Conservation (phyloP, 345 rosid species). For the Dovyalis caffra region DNA sequence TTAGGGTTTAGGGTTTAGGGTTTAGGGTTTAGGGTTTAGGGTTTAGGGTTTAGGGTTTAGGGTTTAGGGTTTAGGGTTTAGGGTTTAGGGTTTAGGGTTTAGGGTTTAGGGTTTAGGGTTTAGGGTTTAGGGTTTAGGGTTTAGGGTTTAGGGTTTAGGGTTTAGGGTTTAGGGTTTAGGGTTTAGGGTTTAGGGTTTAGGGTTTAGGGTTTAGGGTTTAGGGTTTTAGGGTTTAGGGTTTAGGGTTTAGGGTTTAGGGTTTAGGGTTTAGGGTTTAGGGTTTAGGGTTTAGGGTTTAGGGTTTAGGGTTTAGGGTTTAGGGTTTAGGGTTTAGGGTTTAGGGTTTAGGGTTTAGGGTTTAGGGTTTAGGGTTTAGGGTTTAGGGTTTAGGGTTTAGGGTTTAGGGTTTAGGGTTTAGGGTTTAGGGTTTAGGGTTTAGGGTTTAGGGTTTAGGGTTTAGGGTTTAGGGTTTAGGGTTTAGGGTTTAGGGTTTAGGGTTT, state of each 20-base stretch:
- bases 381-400: no score
- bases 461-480: constrained; percentile 21
- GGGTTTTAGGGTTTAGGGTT: constrained; percentile 23
- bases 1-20: constrained; percentile 30
- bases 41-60: constrained; percentile 31
- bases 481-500: constrained; percentile 30
- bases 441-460: constrained; percentile 26
- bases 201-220: constrained; percentile 30
- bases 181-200: constrained; percentile 29
- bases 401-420: constrained; percentile 30
- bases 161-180: constrained; percentile 28
- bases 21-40: constrained; percentile 27
- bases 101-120: constrained; percentile 26
- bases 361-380: no score
- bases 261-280: constrained; percentile 29
- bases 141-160: constrained; percentile 20
- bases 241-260: constrained; percentile 23
- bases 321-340: constrained; percentile 34
- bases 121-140: constrained; percentile 27
- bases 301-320: constrained; percentile 27
- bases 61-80: constrained; percentile 31
- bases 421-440: constrained; percentile 16
- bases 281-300: constrained; percentile 21
- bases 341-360: constrained; percentile 26
- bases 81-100: constrained; percentile 32